Percentiles rank a stretch among this genome's conserved stretches.
Evolutionary conservation across 2,329 filamentous ascomycete genomes (phyloP).

Genomic region (Coniochaeta prunicola): DNA sequence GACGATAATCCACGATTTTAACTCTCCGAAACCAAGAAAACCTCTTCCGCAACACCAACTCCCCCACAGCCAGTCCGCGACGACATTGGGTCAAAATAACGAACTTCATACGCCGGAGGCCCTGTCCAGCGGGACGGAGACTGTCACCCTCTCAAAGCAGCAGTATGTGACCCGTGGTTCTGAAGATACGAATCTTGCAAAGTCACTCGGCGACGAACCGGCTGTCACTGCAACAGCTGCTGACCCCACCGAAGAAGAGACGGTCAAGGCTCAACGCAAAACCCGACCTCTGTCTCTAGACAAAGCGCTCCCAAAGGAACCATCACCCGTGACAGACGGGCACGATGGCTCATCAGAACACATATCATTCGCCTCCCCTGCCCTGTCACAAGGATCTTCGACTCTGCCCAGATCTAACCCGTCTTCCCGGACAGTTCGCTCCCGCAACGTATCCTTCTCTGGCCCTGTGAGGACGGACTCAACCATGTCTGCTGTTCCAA

Average conservation of each 20-base stretch:
- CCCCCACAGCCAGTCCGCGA: slow-evolving; percentile 4
- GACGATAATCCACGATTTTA: slow-evolving; percentile 59
- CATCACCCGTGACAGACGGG: background rate
- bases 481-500: slow-evolving; percentile 42
- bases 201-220: background rate
- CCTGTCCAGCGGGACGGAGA: background rate
- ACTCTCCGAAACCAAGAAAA: slow-evolving; percentile 46
- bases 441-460: slow-evolving; percentile 46
- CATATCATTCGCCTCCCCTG: background rate
- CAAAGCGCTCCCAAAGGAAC: slow-evolving; percentile 6
- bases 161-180: background rate
- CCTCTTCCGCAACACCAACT: slow-evolving; percentile 22
- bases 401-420: slow-evolving; percentile 18
- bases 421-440: slow-evolving; percentile 32
- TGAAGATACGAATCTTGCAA: background rate
- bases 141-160: background rate
- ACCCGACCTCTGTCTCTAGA: slow-evolving; percentile 2
- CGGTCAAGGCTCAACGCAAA: background rate
- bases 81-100: background rate
- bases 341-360: background rate
- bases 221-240: background rate
- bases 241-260: background rate
- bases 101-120: background rate
- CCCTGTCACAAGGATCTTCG: slow-evolving; percentile 4
- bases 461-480: slow-evolving; percentile 37